These are phyloP conservation scores for Alliaria petiolata DNA, from an alignment of 345 rosid genomes.

Conservation along the genomic window DNA sequence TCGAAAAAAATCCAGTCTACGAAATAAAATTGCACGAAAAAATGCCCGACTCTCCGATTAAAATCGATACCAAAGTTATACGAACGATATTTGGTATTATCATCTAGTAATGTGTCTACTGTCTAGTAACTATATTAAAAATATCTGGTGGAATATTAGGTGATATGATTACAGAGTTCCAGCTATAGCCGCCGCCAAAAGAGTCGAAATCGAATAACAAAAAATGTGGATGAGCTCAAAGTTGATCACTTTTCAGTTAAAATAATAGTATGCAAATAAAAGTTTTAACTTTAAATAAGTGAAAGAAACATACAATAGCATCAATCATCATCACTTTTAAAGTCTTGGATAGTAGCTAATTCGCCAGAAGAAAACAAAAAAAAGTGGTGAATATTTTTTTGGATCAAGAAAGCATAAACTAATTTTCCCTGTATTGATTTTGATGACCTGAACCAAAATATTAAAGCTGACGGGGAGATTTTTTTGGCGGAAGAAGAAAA, in stretches of 20 bases:
- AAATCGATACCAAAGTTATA: background rate
- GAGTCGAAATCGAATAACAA: conserved; percentile 6
- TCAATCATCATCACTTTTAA: background rate
- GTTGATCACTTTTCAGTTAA: background rate
- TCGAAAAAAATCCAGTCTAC: too few relatives aligned
- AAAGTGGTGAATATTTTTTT: too few relatives aligned
- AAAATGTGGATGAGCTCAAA: conserved; percentile 1
- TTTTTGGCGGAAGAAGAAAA: too few relatives aligned
- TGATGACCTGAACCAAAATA: too few relatives aligned
- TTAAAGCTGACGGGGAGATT: too few relatives aligned
- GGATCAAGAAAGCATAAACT: too few relatives aligned
- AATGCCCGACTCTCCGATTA: background rate
- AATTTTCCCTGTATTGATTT: too few relatives aligned
- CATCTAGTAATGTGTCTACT: background rate
- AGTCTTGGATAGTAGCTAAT: background rate
- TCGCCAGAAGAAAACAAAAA: too few relatives aligned
- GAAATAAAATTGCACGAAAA: too few relatives aligned
- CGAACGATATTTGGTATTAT: background rate
- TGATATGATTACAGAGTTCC: conserved; percentile 6
- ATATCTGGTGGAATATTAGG: conserved; percentile 21
- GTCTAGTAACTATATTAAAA: background rate
- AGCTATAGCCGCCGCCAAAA: conserved; percentile 31
- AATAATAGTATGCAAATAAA: background rate
- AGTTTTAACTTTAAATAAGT: background rate
- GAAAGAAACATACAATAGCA: background rate